Evolutionary conservation across 2,329 filamentous ascomycete species (phyloP), one percentile per base, ranked within the genome.

Genomic region (Fusarium sp.): DNA sequence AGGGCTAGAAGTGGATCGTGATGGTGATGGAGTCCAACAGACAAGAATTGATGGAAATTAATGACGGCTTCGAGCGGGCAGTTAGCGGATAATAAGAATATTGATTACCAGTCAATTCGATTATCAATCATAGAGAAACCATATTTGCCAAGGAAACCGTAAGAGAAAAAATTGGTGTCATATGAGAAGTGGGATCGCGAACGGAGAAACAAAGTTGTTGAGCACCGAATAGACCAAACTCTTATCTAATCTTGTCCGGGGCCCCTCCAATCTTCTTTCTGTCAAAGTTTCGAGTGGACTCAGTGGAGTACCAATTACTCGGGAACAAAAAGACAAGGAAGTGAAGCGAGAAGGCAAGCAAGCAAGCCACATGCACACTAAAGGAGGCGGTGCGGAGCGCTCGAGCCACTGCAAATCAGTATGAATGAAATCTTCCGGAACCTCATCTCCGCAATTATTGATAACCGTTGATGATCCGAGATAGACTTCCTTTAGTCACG

Each of bases 191-290:
- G 68, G 69, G 57, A 72, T 72, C 69, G 69, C 63, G 62, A 69
- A 72, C 62, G 70, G 67, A 72, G 69, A 72, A 70, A 72, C 55
- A 72, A 72, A 71, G 61, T 71, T 70, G 69, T 72, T 72, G 69
- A 70, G 61, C 57, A 47, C 66, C 68, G 67, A 61, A 61, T 75
- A 73, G 68, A 66, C 49, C 44, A 67, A 44, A 67, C 62, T 61
- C 61, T 75, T 74, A 75, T 75, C 73, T 75, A 70, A 75, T 72
- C 63, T 66, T 72, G 69, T 58, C 60, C 64, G 54, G 61, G 61
- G 73, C 64, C 73, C 71, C 72, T 74, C 73, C 63, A 71, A 72
- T 69, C 44, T 61, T 60, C 59, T 72, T 51, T 42, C 29, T 44
- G 34, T 53, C 49, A 53, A 53, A 53, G 49, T 42, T 41, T 53